Percentiles rank a stretch among this genome's conserved stretches.
Evolutionary conservation across 2,329 filamentous ascomycete genomes (phyloP).

Genomic region (Aspergillus quadrilineatus): DNA sequence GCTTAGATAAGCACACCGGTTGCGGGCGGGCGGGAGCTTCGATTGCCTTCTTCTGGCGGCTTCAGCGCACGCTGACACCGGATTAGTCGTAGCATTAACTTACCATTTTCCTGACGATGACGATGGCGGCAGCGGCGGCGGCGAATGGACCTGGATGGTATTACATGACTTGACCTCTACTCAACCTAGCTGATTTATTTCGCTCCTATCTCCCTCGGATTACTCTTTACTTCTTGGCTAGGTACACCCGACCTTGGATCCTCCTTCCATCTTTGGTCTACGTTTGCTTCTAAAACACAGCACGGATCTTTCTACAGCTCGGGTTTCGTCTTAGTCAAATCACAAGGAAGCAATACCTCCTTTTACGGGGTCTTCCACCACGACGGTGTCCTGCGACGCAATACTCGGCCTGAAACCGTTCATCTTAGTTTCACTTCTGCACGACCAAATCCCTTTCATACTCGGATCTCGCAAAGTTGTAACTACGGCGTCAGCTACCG

Average conservation of each 20-base stretch:
- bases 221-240: background rate
- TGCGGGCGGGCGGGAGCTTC: constrained; percentile 18
- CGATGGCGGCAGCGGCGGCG: constrained; percentile 1
- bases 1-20: constrained; percentile 29
- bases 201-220: background rate
- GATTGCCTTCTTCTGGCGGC: constrained; percentile 14
- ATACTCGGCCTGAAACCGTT: background rate
- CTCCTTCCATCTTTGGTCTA: constrained; percentile 14
- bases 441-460: constrained; percentile 7
- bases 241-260: background rate
- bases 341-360: background rate
- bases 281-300: constrained; percentile 33
- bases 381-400: background rate
- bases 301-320: constrained; percentile 31
- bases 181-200: constrained; percentile 1
- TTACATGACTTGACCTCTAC: background rate
- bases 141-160: background rate
- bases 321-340: constrained; percentile 2
- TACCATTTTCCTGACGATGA: background rate
- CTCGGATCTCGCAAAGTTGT: background rate
- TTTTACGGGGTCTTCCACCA: constrained; percentile 2
- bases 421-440: background rate
- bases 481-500: background rate
- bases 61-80: background rate
- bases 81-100: background rate